Base-by-base conservation (phyloP, 2,329 filamentous ascomycete species). In the Aspergillus amoenus region DNA sequence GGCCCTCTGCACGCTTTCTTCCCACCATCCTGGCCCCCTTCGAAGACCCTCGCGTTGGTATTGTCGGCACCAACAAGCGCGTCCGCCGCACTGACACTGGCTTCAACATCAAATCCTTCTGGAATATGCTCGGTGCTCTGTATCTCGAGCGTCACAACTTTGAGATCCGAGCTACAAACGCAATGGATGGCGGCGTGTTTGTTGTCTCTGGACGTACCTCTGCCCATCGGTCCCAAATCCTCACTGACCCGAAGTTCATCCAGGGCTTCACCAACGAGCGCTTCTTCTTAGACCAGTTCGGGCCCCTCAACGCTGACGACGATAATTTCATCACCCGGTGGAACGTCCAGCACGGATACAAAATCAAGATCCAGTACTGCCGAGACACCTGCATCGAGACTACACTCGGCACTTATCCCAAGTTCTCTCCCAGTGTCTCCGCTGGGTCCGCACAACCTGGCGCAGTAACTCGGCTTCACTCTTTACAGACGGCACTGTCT, bases 71-170 rank as follows among this genome's bases (percentile, higher is more conserved):
- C 6, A 80, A 79, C 64, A 86, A 87, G 69, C 76, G 76, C 0
- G 82, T 84, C 6, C 70, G 73, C 5, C 78, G 81, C 2, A 72
- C 73, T 2, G 57, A 56, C 9, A 53, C 24, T 0, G 61, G 46
- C 41, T 63, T 56, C 53, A 60, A 43, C 48, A 55, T 60, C 15
- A 47, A 44, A 2, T 63, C 62, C 0, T 70, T 81, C 52, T 78
- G 77, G 68, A 86, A 87, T 69, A 79, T 85, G 65, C 73, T 87
- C 17, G 84, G 82, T 0, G 80, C 80, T 30, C 68, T 79, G n/a
- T 87, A 87, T 65, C 78, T 88, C 1, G 79, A 83, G 62, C 81
- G 84, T 0, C 83, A 86, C 68, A 87, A 86, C 65, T 88, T 82
- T 67, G 85, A 88, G 65, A 81, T 84, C 52, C 77, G 80, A 1